A percentile compares a stretch with the other conserved stretches of the same genome.
Conservation (phyloP, 345 rosid species). For the Eucalyptus dawsonii region DNA sequence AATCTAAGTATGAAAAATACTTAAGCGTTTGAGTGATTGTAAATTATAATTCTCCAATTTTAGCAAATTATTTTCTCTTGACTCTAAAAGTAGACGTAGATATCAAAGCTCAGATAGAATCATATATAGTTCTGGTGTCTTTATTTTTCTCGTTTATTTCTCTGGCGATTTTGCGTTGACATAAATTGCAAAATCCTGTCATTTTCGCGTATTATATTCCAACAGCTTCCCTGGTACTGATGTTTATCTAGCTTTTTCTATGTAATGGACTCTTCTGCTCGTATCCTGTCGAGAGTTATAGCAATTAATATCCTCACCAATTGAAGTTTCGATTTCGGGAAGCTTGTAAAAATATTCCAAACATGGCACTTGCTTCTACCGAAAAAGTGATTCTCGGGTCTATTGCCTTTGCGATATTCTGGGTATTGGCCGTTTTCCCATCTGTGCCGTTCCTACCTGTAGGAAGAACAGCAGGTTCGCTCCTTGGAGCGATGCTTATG, state of each 20-base stretch:
- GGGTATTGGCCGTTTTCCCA: constrained; percentile 83
- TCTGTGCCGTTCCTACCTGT: constrained; percentile 68
- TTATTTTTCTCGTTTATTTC: too few relatives aligned
- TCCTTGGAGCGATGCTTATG: constrained; percentile 81
- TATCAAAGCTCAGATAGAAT: rapidly evolving
- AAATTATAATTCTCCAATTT: rapidly evolving
- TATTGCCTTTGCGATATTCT: constrained; percentile 57
- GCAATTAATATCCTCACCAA: not conserved
- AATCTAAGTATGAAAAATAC: rapidly evolving
- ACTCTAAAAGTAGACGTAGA: rapidly evolving
- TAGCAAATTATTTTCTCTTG: too few relatives aligned
- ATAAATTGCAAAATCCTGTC: rapidly evolving
- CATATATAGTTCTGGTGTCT: too few relatives aligned
- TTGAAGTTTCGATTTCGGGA: not conserved
- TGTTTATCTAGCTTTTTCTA: not conserved
- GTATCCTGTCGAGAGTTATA: not conserved
- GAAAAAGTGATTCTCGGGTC: constrained; percentile 55
- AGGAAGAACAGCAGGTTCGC: constrained; percentile 94
- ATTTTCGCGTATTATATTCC: too few relatives aligned
- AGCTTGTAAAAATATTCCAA: not conserved
- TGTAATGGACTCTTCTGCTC: not conserved
- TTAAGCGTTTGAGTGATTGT: too few relatives aligned
- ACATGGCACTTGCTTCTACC: constrained; percentile 52
- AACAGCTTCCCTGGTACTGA: not conserved
- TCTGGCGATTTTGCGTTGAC: too few relatives aligned